Base-by-base conservation (phyloP, 2,329 filamentous ascomycete species). In the Nemania diffusa region DNA sequence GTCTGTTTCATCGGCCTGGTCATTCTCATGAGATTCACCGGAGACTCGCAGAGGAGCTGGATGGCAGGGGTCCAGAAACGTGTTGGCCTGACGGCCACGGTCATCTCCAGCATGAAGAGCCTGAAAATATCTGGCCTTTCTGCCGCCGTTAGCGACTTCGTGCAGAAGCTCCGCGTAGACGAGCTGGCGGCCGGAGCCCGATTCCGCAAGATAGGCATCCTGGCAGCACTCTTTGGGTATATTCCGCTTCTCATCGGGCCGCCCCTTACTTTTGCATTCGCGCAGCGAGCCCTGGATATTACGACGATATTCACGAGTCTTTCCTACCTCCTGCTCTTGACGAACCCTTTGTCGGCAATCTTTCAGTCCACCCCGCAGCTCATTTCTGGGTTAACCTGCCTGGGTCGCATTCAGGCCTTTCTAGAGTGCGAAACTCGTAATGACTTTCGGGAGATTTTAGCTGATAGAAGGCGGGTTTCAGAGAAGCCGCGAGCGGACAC, bases 231-330 rank as follows among this genome's bases (percentile, higher is more conserved):
- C 4, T 63, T 73, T 13, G 71, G 76, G 5, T 79, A 74, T 37
- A 67, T 79, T 1, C 80, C 76, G 50, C 62, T 74, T 2, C 69
- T 75, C 6, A 64, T 82, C 15, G 78, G 80, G 0, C 80, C 81
- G 3, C 73, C 81, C 1, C 73, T 74, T 3, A 81, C 81, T 0
- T 82, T 83, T 67, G 76, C 75, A 4, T 66, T 82, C 17, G 77
- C 78, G 2, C 75, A 73, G 9, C 65, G 75, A 48, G 76, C 70
- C 32, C 65, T 81, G 1, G 75, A 79, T 56, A 72, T 75, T 5
- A 74, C 79, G 0, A 73, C 73, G 27, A 73, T 82, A n/a, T 84
- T 83, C 52, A 81, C 82, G 0, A 79, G 79, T 0, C 62, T 84
- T 1, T 82, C 82, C 0, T 77, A 82, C 15, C 78, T 84, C 15